A percentile compares a stretch with the other conserved stretches of the same genome.
Conservation (phyloP, 2,329 filamentous ascomycete genomes). For the Microascus cirrosus region DNA sequence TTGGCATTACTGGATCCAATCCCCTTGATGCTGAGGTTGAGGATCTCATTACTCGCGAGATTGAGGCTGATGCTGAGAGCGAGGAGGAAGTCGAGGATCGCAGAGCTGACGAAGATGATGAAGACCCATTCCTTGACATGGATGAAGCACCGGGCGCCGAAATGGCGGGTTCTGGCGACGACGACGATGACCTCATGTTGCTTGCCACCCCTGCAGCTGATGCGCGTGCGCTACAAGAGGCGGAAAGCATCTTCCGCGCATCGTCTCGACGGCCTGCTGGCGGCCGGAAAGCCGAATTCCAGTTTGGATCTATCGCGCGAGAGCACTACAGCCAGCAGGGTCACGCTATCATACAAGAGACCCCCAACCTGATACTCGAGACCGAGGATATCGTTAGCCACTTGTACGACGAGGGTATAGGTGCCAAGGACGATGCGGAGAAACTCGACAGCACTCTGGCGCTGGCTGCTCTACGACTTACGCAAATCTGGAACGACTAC, state of each 20-base stretch:
- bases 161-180: slow-evolving; percentile 27
- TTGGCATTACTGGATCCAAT: slow-evolving; percentile 14
- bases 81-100: slow-evolving; percentile 25
- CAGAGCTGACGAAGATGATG: slow-evolving; percentile 30
- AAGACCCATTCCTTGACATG: slow-evolving; percentile 22
- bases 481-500: slow-evolving; percentile 44
- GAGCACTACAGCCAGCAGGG: slow-evolving; percentile 47
- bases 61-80: slow-evolving; percentile 17
- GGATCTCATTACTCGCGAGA: slow-evolving; percentile 8
- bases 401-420: slow-evolving; percentile 53
- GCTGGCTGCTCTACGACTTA: slow-evolving; percentile 38
- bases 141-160: slow-evolving; percentile 15
- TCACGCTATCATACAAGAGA: slow-evolving; percentile 52
- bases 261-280: slow-evolving; percentile 31
- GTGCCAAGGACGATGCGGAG: slow-evolving; percentile 41
- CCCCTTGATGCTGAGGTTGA: slow-evolving; percentile 10
- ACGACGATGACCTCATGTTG: slow-evolving; percentile 33
- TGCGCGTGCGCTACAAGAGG: slow-evolving; percentile 40
- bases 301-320: slow-evolving; percentile 61
- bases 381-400: slow-evolving; percentile 62
- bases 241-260: slow-evolving; percentile 42
- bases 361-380: slow-evolving; percentile 58
- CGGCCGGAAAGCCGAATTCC: slow-evolving; percentile 42
- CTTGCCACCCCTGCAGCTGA: slow-evolving; percentile 43
- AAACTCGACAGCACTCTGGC: slow-evolving; percentile 45